Conservation (phyloP, 2,329 filamentous ascomycete species). For the Epichloe brachyelytri region DNA sequence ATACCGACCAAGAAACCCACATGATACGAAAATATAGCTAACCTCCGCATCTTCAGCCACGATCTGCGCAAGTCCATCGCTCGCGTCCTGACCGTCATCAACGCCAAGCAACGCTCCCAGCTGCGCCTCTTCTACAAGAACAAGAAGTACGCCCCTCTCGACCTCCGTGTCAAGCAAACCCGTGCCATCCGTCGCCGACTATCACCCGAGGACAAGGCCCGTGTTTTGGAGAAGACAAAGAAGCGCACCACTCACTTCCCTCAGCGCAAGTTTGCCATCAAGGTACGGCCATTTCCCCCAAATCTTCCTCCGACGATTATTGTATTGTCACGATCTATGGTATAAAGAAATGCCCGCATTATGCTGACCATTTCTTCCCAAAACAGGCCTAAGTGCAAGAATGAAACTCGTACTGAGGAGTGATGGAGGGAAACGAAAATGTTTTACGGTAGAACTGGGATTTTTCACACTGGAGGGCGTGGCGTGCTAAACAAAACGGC, state of each 20-base stretch:
- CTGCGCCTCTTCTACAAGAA: constrained; percentile 99
- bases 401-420: neutral
- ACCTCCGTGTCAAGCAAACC: constrained; percentile 97
- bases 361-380: neutral
- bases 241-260: constrained; percentile 96
- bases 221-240: constrained; percentile 85
- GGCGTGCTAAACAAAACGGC: constrained; percentile 23
- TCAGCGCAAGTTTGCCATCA: constrained; percentile 96
- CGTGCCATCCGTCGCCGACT: constrained; percentile 93
- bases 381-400: constrained; percentile 7
- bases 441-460: constrained; percentile 2
- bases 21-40: neutral
- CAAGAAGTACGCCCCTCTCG: constrained; percentile 99
- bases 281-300: constrained; percentile 45
- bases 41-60: constrained; percentile 48
- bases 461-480: constrained; percentile 17
- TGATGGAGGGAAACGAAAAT: constrained; percentile 6
- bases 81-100: constrained; percentile 97
- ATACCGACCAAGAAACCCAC: constrained; percentile 1
- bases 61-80: constrained; percentile 99
- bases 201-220: constrained; percentile 77
- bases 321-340: no score
- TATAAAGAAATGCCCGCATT: neutral
- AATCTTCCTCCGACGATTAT: neutral
- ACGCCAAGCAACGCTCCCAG: constrained; percentile 96